These are phyloP conservation scores for Vigna hirtella DNA, from an alignment of 306 rosid species.

Conservation along the genomic window DNA sequence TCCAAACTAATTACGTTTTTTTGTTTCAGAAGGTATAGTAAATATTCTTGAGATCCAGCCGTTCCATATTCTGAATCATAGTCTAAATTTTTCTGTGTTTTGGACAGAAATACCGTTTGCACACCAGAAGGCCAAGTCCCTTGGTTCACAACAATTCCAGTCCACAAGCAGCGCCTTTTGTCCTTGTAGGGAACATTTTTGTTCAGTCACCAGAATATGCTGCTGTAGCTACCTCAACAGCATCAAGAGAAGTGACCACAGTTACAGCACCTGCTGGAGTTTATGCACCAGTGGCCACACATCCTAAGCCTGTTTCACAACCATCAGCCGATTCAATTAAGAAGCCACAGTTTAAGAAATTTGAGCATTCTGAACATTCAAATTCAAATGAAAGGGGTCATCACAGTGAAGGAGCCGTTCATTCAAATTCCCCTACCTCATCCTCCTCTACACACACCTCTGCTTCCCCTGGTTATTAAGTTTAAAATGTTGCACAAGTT, in stretches of 20 bases:
- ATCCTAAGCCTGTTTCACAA: constrained; percentile 47
- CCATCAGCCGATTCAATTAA: constrained; percentile 38
- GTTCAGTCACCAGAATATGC: constrained; percentile 73
- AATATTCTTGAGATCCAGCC: constrained; percentile 12
- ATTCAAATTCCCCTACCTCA: constrained; percentile 72
- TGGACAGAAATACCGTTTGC: constrained; percentile 84
- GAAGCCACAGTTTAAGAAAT: constrained; percentile 47
- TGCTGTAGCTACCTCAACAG: constrained; percentile 47
- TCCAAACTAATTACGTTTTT: constrained; percentile 6
- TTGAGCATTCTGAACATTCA: constrained; percentile 38
- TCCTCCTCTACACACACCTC: constrained; percentile 78
- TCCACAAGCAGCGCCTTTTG: constrained; percentile 67
- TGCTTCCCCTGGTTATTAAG: constrained; percentile 53
- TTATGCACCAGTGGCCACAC: constrained; percentile 73
- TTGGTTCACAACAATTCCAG: constrained; percentile 55
- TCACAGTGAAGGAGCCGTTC: constrained; percentile 58
- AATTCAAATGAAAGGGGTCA: constrained; percentile 61
- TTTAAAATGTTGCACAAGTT: constrained; percentile 44
- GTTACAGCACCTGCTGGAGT: constrained; percentile 49
- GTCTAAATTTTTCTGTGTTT: constrained; percentile 3
- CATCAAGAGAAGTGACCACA: constrained; percentile 52
- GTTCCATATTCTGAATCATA: constrained; percentile 20
- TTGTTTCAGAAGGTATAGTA: constrained; percentile 4
- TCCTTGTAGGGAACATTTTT: constrained; percentile 86
- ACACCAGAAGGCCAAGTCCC: constrained; percentile 72